Conservation (phyloP, 2,329 filamentous ascomycete genomes). For the Trichothecium roseum region DNA sequence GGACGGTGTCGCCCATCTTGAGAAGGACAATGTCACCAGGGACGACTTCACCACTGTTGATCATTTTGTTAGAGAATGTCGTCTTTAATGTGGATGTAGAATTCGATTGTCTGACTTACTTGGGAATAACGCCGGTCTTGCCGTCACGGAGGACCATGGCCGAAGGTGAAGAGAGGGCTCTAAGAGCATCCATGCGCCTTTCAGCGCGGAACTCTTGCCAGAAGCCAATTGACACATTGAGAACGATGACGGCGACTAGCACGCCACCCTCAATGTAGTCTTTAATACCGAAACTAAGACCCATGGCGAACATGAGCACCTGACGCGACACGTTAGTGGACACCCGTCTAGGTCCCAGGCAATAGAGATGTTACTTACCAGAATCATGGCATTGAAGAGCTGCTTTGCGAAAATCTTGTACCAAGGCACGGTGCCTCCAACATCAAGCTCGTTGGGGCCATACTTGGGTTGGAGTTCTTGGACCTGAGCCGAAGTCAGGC, state of each 20-base stretch:
- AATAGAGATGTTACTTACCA: slow-evolving; percentile 37
- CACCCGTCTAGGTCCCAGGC: neutral
- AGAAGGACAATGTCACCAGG: slow-evolving; percentile 61
- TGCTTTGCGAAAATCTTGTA: slow-evolving; percentile 65
- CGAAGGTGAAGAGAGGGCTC: slow-evolving; percentile 51
- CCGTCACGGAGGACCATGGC: slow-evolving; percentile 52
- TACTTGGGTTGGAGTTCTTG: slow-evolving; percentile 46
- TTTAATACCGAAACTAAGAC: slow-evolving; percentile 54
- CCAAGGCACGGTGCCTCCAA: slow-evolving; percentile 57
- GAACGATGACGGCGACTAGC: slow-evolving; percentile 54
- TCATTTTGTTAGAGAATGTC: neutral
- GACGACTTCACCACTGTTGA: slow-evolving; percentile 49
- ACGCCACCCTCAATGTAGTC: slow-evolving; percentile 61
- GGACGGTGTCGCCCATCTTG: slow-evolving; percentile 64
- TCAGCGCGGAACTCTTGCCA: slow-evolving; percentile 55
- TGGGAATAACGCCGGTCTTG: slow-evolving; percentile 44
- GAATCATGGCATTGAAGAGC: slow-evolving; percentile 67
- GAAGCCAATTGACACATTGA: slow-evolving; percentile 61
- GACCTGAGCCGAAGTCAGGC: slow-evolving; percentile 52
- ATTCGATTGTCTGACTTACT: slow-evolving; percentile 30
- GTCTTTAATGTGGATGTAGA: neutral
- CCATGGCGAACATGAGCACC: slow-evolving; percentile 72
- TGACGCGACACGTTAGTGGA: slow-evolving; percentile 16
- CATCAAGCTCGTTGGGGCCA: slow-evolving; percentile 60
- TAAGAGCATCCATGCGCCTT: slow-evolving; percentile 55